phyloP scores from a whole-genome alignment of 768 basidiomycete species.

The Phanerodontia chrysosporium region DNA sequence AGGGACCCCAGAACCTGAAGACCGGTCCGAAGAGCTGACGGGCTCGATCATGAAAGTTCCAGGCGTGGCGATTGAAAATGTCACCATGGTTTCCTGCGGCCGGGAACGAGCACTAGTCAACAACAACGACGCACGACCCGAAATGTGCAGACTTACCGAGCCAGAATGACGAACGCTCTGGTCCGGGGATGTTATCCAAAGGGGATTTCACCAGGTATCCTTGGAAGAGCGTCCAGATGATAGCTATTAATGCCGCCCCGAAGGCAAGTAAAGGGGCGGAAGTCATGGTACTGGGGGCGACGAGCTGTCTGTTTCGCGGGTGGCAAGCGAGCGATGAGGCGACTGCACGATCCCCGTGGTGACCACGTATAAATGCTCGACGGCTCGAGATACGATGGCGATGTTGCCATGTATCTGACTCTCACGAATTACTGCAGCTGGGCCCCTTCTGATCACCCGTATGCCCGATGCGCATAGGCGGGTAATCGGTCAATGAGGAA shows the following conservation, averaged over 20 bases:
- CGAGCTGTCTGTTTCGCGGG: not conserved
- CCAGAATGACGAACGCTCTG: constrained; percentile 2
- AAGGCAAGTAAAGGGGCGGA: not conserved
- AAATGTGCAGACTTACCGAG: not conserved
- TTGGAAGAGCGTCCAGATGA: constrained; percentile 5
- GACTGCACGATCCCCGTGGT: not conserved
- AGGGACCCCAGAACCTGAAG: constrained; percentile 4
- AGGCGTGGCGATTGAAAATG: constrained; percentile 6
- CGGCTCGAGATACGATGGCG: too few relatives aligned
- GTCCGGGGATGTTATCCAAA: constrained; percentile 13
- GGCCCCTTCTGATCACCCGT: not conserved
- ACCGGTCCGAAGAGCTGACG: constrained; percentile 1
- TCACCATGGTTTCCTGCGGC: constrained; percentile 2
- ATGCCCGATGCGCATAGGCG: not conserved
- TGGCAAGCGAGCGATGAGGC: not conserved
- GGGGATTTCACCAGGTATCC: constrained; percentile 7
- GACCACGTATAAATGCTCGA: too few relatives aligned
- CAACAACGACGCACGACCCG: not conserved
- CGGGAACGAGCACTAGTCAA: not conserved
- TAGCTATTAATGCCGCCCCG: not conserved
- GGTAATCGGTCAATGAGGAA: not conserved
- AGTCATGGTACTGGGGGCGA: not conserved
- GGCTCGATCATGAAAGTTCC: constrained; percentile 3
- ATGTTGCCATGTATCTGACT: not conserved
- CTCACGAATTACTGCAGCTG: not conserved